These are phyloP conservation scores for Torulaspora maleeae DNA, from an alignment of 805 yeast species.

Conservation along the genomic window DNA sequence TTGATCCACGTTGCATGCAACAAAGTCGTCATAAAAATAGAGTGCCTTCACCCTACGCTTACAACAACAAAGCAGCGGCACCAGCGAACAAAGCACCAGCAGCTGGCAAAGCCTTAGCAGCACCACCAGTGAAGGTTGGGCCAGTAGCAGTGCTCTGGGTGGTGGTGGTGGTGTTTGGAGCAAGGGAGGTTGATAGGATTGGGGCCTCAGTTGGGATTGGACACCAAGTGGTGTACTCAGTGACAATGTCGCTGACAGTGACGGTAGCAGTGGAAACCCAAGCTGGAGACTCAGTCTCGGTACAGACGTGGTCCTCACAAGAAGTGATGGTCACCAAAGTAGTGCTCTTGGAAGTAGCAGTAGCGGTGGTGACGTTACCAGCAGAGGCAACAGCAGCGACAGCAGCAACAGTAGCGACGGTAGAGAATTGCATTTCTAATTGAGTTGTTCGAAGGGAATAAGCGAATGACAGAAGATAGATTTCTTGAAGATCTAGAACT, in stretches of 20 bases:
- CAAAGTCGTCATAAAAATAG: not conserved
- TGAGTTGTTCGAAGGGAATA: conserved; percentile 18
- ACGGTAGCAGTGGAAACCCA: conserved; percentile 36
- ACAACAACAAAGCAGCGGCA: conserved; percentile 47
- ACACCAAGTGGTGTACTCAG: conserved; percentile 38
- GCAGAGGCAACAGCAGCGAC: conserved; percentile 33
- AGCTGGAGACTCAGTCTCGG: conserved; percentile 35
- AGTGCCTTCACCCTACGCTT: conserved; percentile 21
- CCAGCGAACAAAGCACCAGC: conserved; percentile 47
- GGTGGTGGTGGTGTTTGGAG: conserved; percentile 19
- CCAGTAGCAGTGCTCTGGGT: conserved; percentile 21
- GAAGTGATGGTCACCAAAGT: conserved; percentile 38
- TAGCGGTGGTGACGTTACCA: conserved; percentile 25
- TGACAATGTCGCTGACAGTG: conserved; percentile 35
- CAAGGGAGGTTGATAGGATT: conserved; percentile 14
- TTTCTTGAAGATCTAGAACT: conserved; percentile 17
- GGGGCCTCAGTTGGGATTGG: conserved; percentile 22
- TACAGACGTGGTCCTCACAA: conserved; percentile 34
- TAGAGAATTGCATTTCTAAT: conserved; percentile 40
- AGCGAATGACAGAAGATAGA: conserved; percentile 33
- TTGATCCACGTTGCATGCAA: conserved; percentile 1
- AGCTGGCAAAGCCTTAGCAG: conserved; percentile 44
- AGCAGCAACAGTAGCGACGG: conserved; percentile 38
- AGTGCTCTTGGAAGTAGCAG: conserved; percentile 30
- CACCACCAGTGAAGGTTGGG: conserved; percentile 42